Percentiles rank a stretch among this genome's conserved stretches.
phyloP scores from a whole-genome alignment of 805 yeast species.

The Kregervanrija delftensis region DNA sequence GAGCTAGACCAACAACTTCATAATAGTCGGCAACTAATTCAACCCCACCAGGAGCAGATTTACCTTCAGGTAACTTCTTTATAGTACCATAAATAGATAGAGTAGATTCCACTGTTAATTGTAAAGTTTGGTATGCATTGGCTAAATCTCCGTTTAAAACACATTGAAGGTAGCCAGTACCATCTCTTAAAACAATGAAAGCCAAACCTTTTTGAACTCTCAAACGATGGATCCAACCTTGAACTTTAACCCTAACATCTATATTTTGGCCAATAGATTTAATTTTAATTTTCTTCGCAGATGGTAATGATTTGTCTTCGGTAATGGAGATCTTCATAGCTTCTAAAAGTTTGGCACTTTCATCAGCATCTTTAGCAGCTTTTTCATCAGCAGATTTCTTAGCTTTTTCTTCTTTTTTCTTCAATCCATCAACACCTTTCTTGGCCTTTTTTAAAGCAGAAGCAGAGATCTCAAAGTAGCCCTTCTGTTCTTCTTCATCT shows the following conservation, averaged over 20 bases:
- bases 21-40: constrained; percentile 90
- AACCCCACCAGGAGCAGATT: constrained; percentile 95
- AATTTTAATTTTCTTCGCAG: constrained; percentile 64
- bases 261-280: constrained; percentile 44
- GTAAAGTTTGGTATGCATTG: constrained; percentile 75
- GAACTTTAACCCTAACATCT: constrained; percentile 64
- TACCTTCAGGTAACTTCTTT: constrained; percentile 87
- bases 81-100: constrained; percentile 75
- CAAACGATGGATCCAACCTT: constrained; percentile 96
- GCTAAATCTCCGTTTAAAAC: constrained; percentile 90
- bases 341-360: constrained; percentile 68
- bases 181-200: constrained; percentile 90
- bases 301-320: constrained; percentile 69
- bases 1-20: constrained; percentile 86
- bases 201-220: constrained; percentile 89
- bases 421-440: constrained; percentile 89
- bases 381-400: constrained; percentile 47
- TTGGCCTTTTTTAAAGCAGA: constrained; percentile 93
- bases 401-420: constrained; percentile 70
- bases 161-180: constrained; percentile 84
- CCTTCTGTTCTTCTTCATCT: constrained; percentile 47
- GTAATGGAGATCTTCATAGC: constrained; percentile 69
- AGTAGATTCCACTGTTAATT: constrained; percentile 84
- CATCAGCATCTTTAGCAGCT: constrained; percentile 57
- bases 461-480: constrained; percentile 72